Evolutionary conservation across 805 yeast genomes (phyloP).

Genomic region (Starmerella geochares): DNA sequence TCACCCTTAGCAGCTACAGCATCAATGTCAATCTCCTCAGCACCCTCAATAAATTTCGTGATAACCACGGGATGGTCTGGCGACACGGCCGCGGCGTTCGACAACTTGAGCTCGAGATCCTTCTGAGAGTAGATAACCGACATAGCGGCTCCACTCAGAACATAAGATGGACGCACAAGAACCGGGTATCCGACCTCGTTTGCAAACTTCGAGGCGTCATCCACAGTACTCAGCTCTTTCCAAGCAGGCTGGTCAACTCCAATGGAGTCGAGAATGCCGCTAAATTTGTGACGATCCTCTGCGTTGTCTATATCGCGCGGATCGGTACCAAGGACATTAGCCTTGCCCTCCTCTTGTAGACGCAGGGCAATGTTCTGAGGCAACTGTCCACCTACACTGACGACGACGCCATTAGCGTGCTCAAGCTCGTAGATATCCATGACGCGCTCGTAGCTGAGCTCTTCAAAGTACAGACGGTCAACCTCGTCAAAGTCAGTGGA

Average conservation of each 20-base stretch:
- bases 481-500: constrained; percentile 98
- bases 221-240: constrained; percentile 85
- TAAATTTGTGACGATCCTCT: constrained; percentile 96
- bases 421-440: constrained; percentile 95
- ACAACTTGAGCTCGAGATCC: constrained; percentile 72
- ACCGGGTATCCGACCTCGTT: constrained; percentile 86
- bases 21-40: constrained; percentile 94
- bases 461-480: constrained; percentile 93
- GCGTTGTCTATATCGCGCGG: constrained; percentile 95
- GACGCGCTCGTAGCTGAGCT: constrained; percentile 87
- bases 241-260: constrained; percentile 94
- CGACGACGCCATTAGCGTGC: constrained; percentile 79
- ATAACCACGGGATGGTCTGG: constrained; percentile 97
- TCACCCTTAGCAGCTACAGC: constrained; percentile 87
- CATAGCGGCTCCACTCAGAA: constrained; percentile 98
- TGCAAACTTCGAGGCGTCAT: constrained; percentile 79
- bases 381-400: constrained; percentile 94
- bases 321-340: constrained; percentile 82
- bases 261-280: constrained; percentile 84
- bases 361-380: constrained; percentile 93
- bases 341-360: constrained; percentile 54
- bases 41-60: constrained; percentile 89
- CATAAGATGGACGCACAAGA: constrained; percentile 94
- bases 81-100: constrained; percentile 83
- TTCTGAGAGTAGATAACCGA: constrained; percentile 70